These are phyloP conservation scores for Globisporangium ultimum DNA, from an alignment of 352 stramenopile species.

Conservation along the genomic window DNA sequence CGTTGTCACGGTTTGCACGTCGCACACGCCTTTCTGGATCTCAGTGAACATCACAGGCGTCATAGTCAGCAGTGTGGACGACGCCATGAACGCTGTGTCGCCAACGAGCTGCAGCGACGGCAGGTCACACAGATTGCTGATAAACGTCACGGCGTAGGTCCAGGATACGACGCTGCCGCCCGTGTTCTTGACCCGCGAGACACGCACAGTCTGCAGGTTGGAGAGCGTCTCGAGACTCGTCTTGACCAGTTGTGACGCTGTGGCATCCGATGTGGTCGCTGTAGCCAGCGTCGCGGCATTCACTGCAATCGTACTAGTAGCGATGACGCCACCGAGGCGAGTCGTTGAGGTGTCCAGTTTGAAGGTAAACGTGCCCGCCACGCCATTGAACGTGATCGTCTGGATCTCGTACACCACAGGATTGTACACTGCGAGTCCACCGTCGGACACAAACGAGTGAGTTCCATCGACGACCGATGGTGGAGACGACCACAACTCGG, in stretches of 20 bases:
- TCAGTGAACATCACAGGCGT: slow-evolving; percentile 47
- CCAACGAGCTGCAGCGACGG: slow-evolving; percentile 59
- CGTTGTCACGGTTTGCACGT: slow-evolving; percentile 93
- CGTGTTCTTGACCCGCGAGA: slow-evolving; percentile 47
- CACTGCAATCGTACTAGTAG: slow-evolving; percentile 39
- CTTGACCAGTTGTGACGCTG: slow-evolving; percentile 75
- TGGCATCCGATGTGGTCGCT: slow-evolving; percentile 31
- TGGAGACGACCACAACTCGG: slow-evolving; percentile 90
- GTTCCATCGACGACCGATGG: slow-evolving; percentile 84
- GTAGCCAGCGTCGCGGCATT: slow-evolving; percentile 39
- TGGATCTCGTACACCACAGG: slow-evolving; percentile 90
- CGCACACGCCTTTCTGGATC: slow-evolving; percentile 85
- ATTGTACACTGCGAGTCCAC: slow-evolving; percentile 91
- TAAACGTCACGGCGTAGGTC: slow-evolving; percentile 87
- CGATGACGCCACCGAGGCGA: slow-evolving; percentile 40
- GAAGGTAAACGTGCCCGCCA: slow-evolving; percentile 58
- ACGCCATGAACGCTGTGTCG: slow-evolving; percentile 37
- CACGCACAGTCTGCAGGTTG: slow-evolving; percentile 83
- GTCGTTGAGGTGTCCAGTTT: slow-evolving; percentile 71
- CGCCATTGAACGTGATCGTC: slow-evolving; percentile 66
- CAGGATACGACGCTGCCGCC: slow-evolving; percentile 26
- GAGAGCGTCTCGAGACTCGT: slow-evolving; percentile 72
- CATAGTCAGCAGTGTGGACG: slow-evolving; percentile 28
- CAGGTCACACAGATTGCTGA: slow-evolving; percentile 80
- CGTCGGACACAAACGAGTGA: slow-evolving; percentile 89